Evolutionary conservation across 2,329 filamentous ascomycete species (phyloP).

Genomic region (Colletotrichum horii): DNA sequence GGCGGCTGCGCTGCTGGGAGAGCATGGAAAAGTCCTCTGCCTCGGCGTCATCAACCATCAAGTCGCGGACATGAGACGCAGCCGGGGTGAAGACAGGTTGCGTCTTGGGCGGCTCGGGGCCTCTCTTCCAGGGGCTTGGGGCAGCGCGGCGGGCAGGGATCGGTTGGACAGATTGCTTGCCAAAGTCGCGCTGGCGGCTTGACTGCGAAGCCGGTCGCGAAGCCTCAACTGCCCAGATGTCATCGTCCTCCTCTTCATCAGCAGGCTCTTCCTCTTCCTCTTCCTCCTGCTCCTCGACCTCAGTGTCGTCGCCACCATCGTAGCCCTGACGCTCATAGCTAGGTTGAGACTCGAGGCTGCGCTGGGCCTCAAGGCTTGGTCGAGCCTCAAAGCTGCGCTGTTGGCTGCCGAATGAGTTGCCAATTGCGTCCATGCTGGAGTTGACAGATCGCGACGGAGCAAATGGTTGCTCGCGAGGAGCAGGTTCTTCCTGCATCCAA

Average conservation of each 20-base stretch:
- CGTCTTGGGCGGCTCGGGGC: constrained; percentile 22
- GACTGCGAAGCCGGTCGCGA: constrained; percentile 38
- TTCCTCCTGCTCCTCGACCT: constrained; percentile 3
- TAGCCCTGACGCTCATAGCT: not conserved
- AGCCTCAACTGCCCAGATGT: constrained; percentile 65
- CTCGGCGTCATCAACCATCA: constrained; percentile 22
- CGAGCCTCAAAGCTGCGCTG: not conserved
- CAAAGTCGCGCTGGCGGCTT: constrained; percentile 33
- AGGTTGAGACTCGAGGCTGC: not conserved
- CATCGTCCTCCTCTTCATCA: constrained; percentile 47
- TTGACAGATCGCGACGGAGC: not conserved
- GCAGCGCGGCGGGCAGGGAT: constrained; percentile 22
- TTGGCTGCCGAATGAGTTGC: constrained; percentile 1
- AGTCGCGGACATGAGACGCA: not conserved
- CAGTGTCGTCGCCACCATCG: constrained; percentile 8
- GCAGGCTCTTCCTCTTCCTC: constrained; percentile 14
- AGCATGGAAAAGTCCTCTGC: constrained; percentile 52
- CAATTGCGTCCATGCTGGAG: constrained; percentile 8
- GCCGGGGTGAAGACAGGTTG: constrained; percentile 20
- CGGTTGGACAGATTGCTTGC: constrained; percentile 27
- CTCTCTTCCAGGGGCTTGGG: constrained; percentile 46
- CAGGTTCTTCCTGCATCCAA: constrained; percentile 39
- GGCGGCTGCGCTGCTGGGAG: constrained; percentile 29
- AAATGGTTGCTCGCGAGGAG: constrained; percentile 18
- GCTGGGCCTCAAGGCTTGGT: not conserved